These are phyloP conservation scores for Tilletia caries DNA, from an alignment of 1,284 basidiomycete species.

Conservation along the genomic window DNA sequence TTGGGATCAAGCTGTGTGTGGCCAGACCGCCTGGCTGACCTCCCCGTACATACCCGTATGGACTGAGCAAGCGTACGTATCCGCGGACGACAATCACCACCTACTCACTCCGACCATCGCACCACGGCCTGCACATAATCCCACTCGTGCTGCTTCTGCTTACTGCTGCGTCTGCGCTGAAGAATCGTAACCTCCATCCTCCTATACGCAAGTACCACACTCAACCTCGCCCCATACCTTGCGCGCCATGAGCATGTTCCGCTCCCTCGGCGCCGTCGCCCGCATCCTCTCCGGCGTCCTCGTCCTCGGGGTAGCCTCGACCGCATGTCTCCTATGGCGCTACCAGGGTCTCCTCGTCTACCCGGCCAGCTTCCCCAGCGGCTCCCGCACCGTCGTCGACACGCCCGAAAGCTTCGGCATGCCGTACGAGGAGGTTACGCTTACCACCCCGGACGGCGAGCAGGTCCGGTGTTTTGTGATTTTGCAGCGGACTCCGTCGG, in stretches of 20 bases:
- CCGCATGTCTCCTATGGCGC: constrained; percentile 47
- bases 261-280: constrained; percentile 26
- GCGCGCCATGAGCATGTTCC: constrained; percentile 31
- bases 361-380: constrained; percentile 43
- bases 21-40: too few species aligned
- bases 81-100: too few species aligned
- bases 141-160: too few species aligned
- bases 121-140: too few species aligned
- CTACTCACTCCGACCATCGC: too few species aligned
- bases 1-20: too few species aligned
- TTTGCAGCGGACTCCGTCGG: constrained; percentile 26
- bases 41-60: too few species aligned
- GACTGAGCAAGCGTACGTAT: too few species aligned
- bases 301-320: constrained; percentile 37
- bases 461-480: constrained; percentile 43
- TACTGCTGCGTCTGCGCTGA: too few species aligned
- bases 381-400: constrained; percentile 40
- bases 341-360: constrained; percentile 51
- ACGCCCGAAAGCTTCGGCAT: constrained; percentile 46
- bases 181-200: too few species aligned
- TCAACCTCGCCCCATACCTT: too few species aligned
- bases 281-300: constrained; percentile 33
- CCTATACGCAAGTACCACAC: too few species aligned
- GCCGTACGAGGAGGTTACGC: constrained; percentile 39
- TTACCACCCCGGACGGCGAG: constrained; percentile 46